Evolutionary conservation across 2,329 filamentous ascomycete genomes (phyloP), one percentile per base, ranked within the genome.

Genomic region (Colletotrichum chrysophilum): DNA sequence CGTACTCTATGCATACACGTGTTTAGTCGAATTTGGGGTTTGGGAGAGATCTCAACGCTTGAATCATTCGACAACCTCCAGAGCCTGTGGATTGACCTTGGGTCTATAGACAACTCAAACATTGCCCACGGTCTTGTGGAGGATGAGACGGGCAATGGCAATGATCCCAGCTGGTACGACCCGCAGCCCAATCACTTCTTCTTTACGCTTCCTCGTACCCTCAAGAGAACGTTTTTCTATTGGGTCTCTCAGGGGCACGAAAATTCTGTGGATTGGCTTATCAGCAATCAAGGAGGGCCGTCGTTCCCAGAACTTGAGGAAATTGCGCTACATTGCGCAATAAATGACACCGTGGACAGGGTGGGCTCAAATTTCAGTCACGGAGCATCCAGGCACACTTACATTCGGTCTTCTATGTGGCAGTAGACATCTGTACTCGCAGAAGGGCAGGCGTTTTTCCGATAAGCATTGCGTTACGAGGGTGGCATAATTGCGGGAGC

Each of bases 241-340:
- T 0, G 12, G n/a, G n/a, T 52, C 0, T 24, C n/a, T 7, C 10
- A 10, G 10, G 10, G 2, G 43, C n/a, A 52, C 2, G n/a, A 13
- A 4, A 24, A 52, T 3, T 52, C 43, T 2, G n/a, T 52, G 43
- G n/a, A 52, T 7, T 52, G 43, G 43, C 43, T 52, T 13, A 13
- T 12, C 12, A 4, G n/a, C 12, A 52, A 24, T 21, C 10, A 21
- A 21, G 43, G 4, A 0, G 6, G 43, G 1, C 43, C 1, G 10
- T 52, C 43, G n/a, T 52, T 52, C 3, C 43, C 43, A 52, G n/a
- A 24, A 13, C 43, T 52, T 52, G 43, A 52, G 43, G 43, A 52
- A 52, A 13, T 52, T 52, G n/a, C 43, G 12, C 12, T 52, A 3
- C 9, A 52, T 24, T 12, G n/a, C 12, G 43, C 5, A 0, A 9